Base-by-base conservation (phyloP, 306 rosid species). In the Sesbania bispinosa region DNA sequence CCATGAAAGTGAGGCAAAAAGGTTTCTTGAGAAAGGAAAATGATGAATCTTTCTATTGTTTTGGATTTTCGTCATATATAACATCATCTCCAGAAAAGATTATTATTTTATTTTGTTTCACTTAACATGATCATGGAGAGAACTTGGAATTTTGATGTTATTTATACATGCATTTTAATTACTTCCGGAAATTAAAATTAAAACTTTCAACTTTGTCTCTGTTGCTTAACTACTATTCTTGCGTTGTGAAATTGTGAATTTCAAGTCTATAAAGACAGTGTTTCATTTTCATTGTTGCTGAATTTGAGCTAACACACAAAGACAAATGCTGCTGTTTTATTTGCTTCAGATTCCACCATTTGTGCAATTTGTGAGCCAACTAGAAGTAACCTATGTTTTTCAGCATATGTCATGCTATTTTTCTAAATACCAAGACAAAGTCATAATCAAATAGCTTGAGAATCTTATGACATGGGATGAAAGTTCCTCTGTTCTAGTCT, bases 281-380 rank as follows among this genome's bases (percentile, higher is more conserved):
- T 8, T 60, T 42, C 23, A 71, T 71, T 15, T 62, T 48, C 62
- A 6, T 48, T 4, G n/a, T 38, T 74, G 58, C 8, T 16, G 9
- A 45, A 16, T 11, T 55, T 42, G 32, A 41, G n/a, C 10, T 46
- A 27, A 53, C 14, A 30, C 50, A 43, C n/a, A 53, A 19, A 18
- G 3, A 66, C 2, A 66, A 29, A 65, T 55, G 61, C 14, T 18
- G 7, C 1, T 42, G 57, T 47, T 51, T 75, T 54, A 29, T 46
- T 29, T n/a, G 14, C 13, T 29, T 39, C 11, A 1, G 30, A 60
- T 62, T 30, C 64, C 27, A 36, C 16, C 43, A 33, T 62, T 32
- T 54, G 46, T 55, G 10, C 82, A 69, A 45, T 48, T 77, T 50
- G 64, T 71, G 1, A 61, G 55, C 3, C 14, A 24, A 38, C 53